These are phyloP conservation scores for Choanephora cucurbitarum DNA, from an alignment of 371 early-diverging fungal species.

Conservation along the genomic window DNA sequence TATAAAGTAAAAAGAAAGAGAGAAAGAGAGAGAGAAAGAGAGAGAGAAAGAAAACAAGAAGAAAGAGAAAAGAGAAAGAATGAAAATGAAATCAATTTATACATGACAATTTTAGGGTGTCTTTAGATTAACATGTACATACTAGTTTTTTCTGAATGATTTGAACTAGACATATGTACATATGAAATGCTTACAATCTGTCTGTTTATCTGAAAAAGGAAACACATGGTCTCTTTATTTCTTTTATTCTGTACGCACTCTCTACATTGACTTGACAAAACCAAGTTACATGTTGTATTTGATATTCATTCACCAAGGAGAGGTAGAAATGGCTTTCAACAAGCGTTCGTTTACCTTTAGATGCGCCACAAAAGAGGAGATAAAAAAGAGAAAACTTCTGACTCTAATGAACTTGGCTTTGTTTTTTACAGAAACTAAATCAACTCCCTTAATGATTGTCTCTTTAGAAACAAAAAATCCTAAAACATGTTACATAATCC, in stretches of 20 bases:
- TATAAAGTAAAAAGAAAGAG: background rate
- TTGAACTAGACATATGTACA: background rate
- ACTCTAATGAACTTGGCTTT: too few species aligned
- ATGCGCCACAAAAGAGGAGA: background rate
- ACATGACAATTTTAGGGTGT: background rate
- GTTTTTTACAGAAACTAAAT: too few species aligned
- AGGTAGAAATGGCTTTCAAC: too few species aligned
- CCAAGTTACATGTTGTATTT: too few species aligned
- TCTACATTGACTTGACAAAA: too few species aligned
- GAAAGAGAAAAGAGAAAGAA: conserved; percentile 2
- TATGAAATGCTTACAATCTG: background rate
- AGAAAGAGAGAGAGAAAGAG: background rate
- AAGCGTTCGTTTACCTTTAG: background rate
- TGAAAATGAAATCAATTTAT: too few species aligned
- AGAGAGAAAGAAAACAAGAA: conserved; percentile 2
- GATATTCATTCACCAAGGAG: too few species aligned
- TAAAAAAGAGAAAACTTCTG: too few species aligned
- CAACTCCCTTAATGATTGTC: too few species aligned
- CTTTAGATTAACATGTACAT: background rate
- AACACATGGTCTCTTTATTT: too few species aligned
- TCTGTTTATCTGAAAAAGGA: too few species aligned
- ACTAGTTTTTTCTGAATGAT: background rate
- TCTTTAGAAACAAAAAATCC: background rate
- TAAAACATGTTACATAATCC: background rate
- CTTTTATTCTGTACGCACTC: too few species aligned